Evolutionary conservation across 345 rosid species (phyloP).

Genomic region (Melaleuca alternifolia): DNA sequence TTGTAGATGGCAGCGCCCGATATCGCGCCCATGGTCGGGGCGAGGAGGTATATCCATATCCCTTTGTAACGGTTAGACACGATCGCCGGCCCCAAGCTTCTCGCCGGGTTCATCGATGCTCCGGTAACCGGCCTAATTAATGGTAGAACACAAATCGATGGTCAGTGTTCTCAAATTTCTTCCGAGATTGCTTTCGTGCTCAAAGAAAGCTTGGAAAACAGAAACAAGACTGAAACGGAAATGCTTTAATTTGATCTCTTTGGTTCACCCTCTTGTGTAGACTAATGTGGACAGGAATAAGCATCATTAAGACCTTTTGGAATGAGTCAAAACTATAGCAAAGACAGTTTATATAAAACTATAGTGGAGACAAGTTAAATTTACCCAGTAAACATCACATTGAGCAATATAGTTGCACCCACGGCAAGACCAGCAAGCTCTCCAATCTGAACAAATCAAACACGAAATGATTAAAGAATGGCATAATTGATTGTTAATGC

Average conservation of each 20-base stretch:
- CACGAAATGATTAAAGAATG: neutral
- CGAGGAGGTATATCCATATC: constrained; percentile 54
- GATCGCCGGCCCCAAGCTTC: constrained; percentile 87
- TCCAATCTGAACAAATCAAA: constrained; percentile 47
- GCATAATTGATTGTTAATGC: neutral
- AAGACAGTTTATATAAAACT: neutral
- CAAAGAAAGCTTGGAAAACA: neutral
- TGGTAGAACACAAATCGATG: neutral
- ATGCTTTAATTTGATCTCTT: neutral
- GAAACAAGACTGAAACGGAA: neutral
- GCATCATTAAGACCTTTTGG: neutral
- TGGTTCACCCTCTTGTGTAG: neutral
- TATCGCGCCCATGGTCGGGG: constrained; percentile 65
- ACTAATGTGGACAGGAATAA: neutral
- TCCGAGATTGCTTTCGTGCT: neutral
- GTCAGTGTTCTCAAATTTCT: neutral
- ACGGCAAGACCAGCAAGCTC: constrained; percentile 93
- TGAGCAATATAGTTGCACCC: constrained; percentile 75
- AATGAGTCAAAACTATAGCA: neutral
- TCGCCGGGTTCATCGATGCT: constrained; percentile 70
- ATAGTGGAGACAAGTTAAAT: neutral
- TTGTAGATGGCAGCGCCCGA: constrained; percentile 77
- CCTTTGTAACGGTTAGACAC: constrained; percentile 43
- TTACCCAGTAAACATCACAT: constrained; percentile 89
- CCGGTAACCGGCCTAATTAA: constrained; percentile 43